Evolutionary conservation across 768 basidiomycete genomes (phyloP), one percentile per base, ranked within the genome.

Genomic region (Phlebiopsis gigantea): DNA sequence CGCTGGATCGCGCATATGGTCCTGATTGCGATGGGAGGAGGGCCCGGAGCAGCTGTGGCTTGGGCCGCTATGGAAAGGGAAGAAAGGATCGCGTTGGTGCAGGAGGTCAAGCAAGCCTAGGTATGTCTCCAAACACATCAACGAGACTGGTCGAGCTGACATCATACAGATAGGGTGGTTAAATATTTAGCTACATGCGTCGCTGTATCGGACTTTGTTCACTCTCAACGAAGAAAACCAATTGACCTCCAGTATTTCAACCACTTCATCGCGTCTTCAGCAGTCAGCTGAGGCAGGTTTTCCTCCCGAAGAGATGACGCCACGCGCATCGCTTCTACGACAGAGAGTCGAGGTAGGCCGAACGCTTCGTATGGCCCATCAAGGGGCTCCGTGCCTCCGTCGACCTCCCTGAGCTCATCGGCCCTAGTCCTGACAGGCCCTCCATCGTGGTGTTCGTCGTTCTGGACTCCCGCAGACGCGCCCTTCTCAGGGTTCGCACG

Each of bases 41-140:
- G 58, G 1, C 58, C 58, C 19, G 58, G 58, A 30, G 55, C 58
- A 12, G 58, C 54, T 5, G 9, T 56, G 21, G 46, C 53, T 8
- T 59, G 54, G 54, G 58, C 58, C 15, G 58, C 58, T n/a, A 8
- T 56, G 9, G 22, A 55, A 22, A 34, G 58, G 2, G 58, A 59
- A 39, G 58, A 56, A 44, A n/a, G 29, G 19, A 56, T 55, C 26
- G 44, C 26, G 5, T 10, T 29, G 5, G 26, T 28, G 9, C 25
- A 48, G 2, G 15, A 6, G 1, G 14, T 14, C 26, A 25, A 24
- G n/a, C 14, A 47, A 10, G 21, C 46, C 26, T 24, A 26, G 14
- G 25, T 24, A 39, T 39, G 34, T 39, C 4, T 39, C 3, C 4
- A 39, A 9, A 2, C 17, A 39, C 34, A 39, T 39, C 12, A 39